Evolutionary conservation across 2,329 filamentous ascomycete genomes (phyloP).

Genomic region (Beauveria pseudobassiana): DNA sequence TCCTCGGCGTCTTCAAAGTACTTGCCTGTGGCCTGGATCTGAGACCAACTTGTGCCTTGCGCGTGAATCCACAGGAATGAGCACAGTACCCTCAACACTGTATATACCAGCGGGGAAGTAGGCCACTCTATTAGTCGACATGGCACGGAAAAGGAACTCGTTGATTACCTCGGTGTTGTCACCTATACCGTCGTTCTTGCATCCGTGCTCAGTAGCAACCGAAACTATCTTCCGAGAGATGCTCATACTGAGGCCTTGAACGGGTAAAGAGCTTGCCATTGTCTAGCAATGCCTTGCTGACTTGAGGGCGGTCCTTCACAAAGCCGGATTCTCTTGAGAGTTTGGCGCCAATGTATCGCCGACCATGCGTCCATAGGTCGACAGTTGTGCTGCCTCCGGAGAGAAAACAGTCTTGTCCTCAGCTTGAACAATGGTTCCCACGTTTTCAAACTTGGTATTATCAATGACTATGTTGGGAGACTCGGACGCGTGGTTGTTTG

Average conservation of each 20-base stretch:
- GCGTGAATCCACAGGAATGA: conserved; percentile 51
- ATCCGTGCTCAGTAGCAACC: conserved; percentile 21
- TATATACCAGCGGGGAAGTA: conserved; percentile 24
- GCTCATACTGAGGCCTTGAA: conserved; percentile 28
- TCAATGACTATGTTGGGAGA: not conserved
- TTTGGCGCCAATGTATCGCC: conserved; percentile 8
- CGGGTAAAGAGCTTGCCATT: conserved; percentile 9
- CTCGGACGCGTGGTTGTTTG: conserved; percentile 33
- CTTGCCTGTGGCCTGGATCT: conserved; percentile 59
- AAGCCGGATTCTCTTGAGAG: not conserved
- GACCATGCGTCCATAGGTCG: conserved; percentile 10
- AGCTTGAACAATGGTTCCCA: conserved; percentile 59
- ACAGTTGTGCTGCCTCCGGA: not conserved
- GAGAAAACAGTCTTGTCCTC: not conserved
- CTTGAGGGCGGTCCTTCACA: not conserved
- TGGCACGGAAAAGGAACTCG: conserved; percentile 11
- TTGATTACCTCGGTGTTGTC: conserved; percentile 21
- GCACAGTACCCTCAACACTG: conserved; percentile 22
- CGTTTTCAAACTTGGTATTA: not conserved
- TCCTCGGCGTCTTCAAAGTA: conserved; percentile 53
- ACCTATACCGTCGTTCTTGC: conserved; percentile 27
- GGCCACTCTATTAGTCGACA: not conserved
- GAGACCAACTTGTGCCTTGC: conserved; percentile 41
- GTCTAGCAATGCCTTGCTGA: not conserved
- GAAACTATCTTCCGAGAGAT: conserved; percentile 29